Base-by-base conservation (phyloP, 2,329 filamentous ascomycete genomes). In the Triangularia verruculosa region DNA sequence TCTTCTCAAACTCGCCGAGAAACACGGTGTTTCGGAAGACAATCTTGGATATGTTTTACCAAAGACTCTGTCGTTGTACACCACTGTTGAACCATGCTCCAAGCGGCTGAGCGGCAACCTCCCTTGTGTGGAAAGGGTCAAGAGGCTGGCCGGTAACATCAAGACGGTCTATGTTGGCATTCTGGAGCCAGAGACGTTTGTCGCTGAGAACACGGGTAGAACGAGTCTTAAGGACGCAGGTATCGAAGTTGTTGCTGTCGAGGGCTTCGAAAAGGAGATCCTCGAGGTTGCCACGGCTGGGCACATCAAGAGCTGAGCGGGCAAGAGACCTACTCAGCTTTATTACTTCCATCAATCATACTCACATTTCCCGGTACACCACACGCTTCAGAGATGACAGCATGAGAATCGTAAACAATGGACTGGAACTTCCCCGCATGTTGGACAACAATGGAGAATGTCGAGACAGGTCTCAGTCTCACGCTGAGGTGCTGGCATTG, bases 61-160 rank as follows among this genome's bases (percentile, higher is more conserved):
- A 0, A 76, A 81, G 32, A 77, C 84, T 0, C 78, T 84, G 1
- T 82, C 86, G 3, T 83, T 99, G 12, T 98, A 97, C 76, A 97
- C 96, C 0, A 97, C 93, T 0, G 92, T 99, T 82, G 95, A 95
- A 75, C 92, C 92, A 0, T 96, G 92, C 74, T 89, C 85, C 60
- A 81, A 88, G 70, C 82, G 92, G 43, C 78, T 92, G 59, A 92
- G 88, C 70, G 91, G 91, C 3, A 93, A 93, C 72, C 71, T 86
- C 61, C 83, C 90, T 0, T 96, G 95, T 72, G 90, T 92, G 7
- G 86, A 97, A 70, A 82, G 94, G 60, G 90, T 99, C 24, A 77
- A 96, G 47, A 79, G 79, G 7, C 80, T 89, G 20, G 80, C 79
- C 12, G 78, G 76, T 0, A 86, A 83, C 51, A 90, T 97, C 62